Evolutionary conservation across 2,329 filamentous ascomycete species (phyloP), one percentile per base, ranked within the genome.

Genomic region (Paecilomyces formosus): DNA sequence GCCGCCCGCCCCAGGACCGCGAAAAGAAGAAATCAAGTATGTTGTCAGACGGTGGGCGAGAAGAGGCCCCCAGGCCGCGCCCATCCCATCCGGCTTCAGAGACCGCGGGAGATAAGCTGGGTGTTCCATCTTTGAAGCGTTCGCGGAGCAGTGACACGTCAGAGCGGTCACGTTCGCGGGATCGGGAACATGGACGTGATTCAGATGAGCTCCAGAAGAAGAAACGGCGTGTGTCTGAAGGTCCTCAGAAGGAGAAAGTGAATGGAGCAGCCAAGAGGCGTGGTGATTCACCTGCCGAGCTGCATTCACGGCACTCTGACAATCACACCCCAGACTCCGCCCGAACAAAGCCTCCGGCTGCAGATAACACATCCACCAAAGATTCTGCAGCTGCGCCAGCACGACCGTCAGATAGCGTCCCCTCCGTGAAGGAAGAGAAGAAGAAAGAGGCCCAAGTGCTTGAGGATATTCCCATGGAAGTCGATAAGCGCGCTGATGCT

Each of bases 61-160:
- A 77, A 53, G 75, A 76, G 58, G 60, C 57, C 24, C 60, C 63
- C 9, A 74, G 70, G 59, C 54, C 71, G 0, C 73, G 70, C 31
- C 56, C 63, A 30, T 69, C 73, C 26, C 31, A 22, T 13, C 66
- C 63, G 54, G 62, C 67, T 3, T 60, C 63, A 18, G 69, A 71
- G 54, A 58, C 67, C 22, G 55, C 60, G 2, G 57, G 58, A 15
- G 61, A 60, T 21, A 61, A 65, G n/a, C 61, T 62, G 52, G 62
- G 60, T 58, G 56, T 45, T 15, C 55, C 60, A 35, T 63, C 65
- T 11, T 64, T 77, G 49, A 79, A 79, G 63, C 72, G 77, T 45
- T 68, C 72, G 28, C 73, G 76, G 51, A 71, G 67, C 54, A 79
- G 76, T 58, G 65, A 67, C 22, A 77, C 75, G n/a, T 76, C 76